Percentiles rank a stretch among this genome's conserved stretches.
phyloP scores from a whole-genome alignment of 345 rosid genomes.

The Balakata baccata region DNA sequence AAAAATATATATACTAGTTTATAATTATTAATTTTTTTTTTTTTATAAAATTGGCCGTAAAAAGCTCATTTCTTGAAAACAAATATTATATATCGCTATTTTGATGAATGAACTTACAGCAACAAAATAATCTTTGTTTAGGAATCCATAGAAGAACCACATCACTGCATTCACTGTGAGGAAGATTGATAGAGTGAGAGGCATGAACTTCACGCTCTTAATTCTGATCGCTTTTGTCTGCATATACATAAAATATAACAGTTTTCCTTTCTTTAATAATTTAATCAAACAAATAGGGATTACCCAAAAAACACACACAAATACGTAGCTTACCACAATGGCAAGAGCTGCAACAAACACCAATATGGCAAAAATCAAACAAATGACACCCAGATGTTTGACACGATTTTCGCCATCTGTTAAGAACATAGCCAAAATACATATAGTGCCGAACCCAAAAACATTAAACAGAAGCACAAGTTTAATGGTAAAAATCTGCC shows the following conservation, averaged over 20 bases:
- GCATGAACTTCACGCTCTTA: slow-evolving; percentile 84
- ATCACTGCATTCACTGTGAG: slow-evolving; percentile 77
- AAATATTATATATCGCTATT: no score
- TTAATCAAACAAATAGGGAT: no score
- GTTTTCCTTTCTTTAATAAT: no score
- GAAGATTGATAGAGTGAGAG: slow-evolving; percentile 62
- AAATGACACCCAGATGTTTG: slow-evolving; percentile 64
- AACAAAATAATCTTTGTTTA: slow-evolving; percentile 52
- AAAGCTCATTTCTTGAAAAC: no score
- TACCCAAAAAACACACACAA: no score
- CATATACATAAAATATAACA: no score
- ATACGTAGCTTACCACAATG: slow-evolving; percentile 51
- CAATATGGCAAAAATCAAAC: slow-evolving; percentile 61
- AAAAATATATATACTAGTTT: no score
- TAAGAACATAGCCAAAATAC: slow-evolving; percentile 42
- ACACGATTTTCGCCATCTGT: slow-evolving; percentile 38
- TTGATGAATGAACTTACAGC: slow-evolving; percentile 49
- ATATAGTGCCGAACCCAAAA: slow-evolving; percentile 56
- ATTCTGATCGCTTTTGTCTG: slow-evolving; percentile 86
- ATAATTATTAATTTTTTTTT: no score
- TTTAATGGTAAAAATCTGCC: slow-evolving; percentile 56
- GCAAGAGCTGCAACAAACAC: slow-evolving; percentile 85
- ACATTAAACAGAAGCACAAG: slow-evolving; percentile 46
- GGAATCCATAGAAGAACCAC: slow-evolving; percentile 90
- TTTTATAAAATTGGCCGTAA: no score